Base-by-base conservation (phyloP, 202 grass and related monocot species). In the Setaria viridis region DNA sequence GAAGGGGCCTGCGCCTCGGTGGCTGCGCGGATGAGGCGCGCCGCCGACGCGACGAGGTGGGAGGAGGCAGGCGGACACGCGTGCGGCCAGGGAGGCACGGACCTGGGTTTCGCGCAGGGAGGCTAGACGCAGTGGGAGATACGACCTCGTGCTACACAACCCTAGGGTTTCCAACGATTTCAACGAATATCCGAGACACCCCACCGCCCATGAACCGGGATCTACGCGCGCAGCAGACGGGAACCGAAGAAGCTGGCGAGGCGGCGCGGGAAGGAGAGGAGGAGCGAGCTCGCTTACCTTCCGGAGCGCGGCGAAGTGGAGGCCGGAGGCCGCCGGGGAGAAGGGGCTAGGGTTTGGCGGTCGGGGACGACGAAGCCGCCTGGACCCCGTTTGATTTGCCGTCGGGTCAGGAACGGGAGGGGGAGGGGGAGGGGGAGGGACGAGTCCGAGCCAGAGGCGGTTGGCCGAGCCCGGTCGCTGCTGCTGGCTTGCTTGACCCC, bases 321-420 rank as follows among this genome's bases (percentile, higher is more conserved):
- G 13, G 55, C 30, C 25, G 57, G 65, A 72, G 25, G n/a, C 56
- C 64, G 37, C 62, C 70, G 68, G 70, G 62, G 72, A 69, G 62
- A 47, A 75, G 85, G 30, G 10, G 39, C 67, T 85, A 85, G 64
- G 74, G 74, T 85, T 78, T 70, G 74, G 71, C 47, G 19, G 72
- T 57, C 62, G 64, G 33, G 33, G 64, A 29, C 35, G 43, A 79
- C 42, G 64, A 53, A 48, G 20, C 49, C 79, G 79, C 64, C 47
- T 35, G 20, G 20, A 56, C 20, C 78, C 51, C 50, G 48, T 69
- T 41, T 69, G 78, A 17, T 69, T 69, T 80, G 57, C 12, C 56
- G 41, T 62, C 37, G n/a, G 15, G 0, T 53, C 78, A 51, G 63
- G 63, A 35, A 57, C 42, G 39, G 39, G 39, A 42, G n/a, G 41